Evolutionary conservation across 2,329 filamentous ascomycete species (phyloP).

Genomic region (Plenodomus biglobosus): DNA sequence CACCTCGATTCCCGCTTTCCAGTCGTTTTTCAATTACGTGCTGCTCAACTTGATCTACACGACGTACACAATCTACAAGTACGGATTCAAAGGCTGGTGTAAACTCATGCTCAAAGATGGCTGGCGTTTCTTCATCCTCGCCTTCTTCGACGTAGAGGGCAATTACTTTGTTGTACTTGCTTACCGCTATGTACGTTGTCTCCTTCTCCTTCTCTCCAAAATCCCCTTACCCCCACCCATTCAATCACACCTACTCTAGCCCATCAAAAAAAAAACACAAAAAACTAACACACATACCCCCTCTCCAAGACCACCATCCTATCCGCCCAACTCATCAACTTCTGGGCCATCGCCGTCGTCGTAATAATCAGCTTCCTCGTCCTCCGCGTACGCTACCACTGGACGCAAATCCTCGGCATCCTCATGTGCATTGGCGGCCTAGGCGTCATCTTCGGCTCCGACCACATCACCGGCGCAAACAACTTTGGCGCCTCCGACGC

Average conservation of each 20-base stretch:
- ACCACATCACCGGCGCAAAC: conserved; percentile 79
- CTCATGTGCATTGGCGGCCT: conserved; percentile 87
- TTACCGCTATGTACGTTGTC: conserved; percentile 62
- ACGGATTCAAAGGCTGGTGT: conserved; percentile 72
- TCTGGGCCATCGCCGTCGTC: conserved; percentile 96
- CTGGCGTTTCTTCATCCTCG: conserved; percentile 89
- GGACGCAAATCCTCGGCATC: conserved; percentile 82
- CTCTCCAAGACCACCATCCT: conserved; percentile 75
- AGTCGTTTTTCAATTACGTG: conserved; percentile 93
- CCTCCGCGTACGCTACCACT: conserved; percentile 85
- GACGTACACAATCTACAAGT: conserved; percentile 73
- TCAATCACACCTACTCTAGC: background rate
- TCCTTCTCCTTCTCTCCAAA: background rate
- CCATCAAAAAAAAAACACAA: background rate
- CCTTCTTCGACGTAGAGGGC: conserved; percentile 91
- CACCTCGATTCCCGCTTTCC: conserved; percentile 89
- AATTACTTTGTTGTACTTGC: conserved; percentile 98
- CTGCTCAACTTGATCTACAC: conserved; percentile 82
- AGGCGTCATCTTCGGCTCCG: conserved; percentile 81
- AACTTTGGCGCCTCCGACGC: conserved; percentile 68
- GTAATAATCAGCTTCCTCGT: conserved; percentile 80
- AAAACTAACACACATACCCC: background rate
- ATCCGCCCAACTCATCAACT: conserved; percentile 93
- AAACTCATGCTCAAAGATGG: conserved; percentile 68
- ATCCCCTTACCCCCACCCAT: background rate